A percentile compares a stretch with the other conserved stretches of the same genome.
phyloP scores from a whole-genome alignment of 2,329 filamentous ascomycete species.

The Claviceps arundinis region DNA sequence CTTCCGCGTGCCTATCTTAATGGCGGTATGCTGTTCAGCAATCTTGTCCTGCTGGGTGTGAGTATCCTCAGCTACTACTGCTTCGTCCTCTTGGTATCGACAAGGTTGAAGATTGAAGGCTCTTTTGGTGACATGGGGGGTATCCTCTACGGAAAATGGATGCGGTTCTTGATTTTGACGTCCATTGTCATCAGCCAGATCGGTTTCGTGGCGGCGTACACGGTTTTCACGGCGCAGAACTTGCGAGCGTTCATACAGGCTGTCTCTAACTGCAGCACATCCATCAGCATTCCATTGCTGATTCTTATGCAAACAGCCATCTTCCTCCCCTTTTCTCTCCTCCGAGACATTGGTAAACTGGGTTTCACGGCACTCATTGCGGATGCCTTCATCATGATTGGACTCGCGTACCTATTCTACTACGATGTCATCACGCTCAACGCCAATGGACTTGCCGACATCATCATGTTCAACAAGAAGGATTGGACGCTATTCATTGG shows the following conservation, averaged over 20 bases:
- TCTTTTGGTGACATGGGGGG: slow-evolving; percentile 97
- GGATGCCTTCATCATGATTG: slow-evolving; percentile 86
- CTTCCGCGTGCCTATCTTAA: slow-evolving; percentile 87
- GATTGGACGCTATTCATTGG: slow-evolving; percentile 98
- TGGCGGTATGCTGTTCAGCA: slow-evolving; percentile 95
- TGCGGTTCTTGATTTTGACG: slow-evolving; percentile 73
- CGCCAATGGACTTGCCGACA: slow-evolving; percentile 65
- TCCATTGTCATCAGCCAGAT: slow-evolving; percentile 95
- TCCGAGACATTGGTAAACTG: slow-evolving; percentile 94
- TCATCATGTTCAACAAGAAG: slow-evolving; percentile 76
- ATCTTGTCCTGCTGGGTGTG: slow-evolving; percentile 74
- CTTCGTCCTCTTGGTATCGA: slow-evolving; percentile 85
- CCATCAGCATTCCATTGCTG: slow-evolving; percentile 77
- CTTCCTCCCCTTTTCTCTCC: slow-evolving; percentile 84
- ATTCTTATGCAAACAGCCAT: slow-evolving; percentile 92
- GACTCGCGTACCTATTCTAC: slow-evolving; percentile 88
- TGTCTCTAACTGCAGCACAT: slow-evolving; percentile 73
- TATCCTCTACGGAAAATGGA: slow-evolving; percentile 77
- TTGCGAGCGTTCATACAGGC: slow-evolving; percentile 88
- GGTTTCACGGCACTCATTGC: slow-evolving; percentile 89
- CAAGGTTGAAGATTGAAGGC: slow-evolving; percentile 72
- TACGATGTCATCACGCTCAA: slow-evolving; percentile 81
- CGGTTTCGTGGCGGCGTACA: slow-evolving; percentile 89
- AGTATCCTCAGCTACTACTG: slow-evolving; percentile 89
- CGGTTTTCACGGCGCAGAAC: slow-evolving; percentile 93